Conservation (phyloP, 345 rosid species). For the Chamaenerion angustifolium region DNA sequence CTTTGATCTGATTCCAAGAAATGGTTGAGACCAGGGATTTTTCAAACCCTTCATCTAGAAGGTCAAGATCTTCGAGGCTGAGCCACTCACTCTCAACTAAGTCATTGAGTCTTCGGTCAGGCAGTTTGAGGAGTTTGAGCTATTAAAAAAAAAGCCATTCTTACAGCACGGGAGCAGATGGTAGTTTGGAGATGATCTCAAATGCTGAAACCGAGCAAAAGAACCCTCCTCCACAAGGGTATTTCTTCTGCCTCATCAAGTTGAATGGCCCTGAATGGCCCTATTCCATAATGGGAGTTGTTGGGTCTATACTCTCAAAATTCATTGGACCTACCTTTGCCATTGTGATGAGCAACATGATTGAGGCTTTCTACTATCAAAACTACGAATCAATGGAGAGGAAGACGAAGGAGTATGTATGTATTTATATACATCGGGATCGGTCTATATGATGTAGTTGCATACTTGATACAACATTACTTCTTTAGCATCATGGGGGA, state of each 20-base stretch:
- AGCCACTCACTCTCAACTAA: constrained; percentile 89
- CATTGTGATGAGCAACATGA: too few relatives aligned
- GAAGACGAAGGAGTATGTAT: constrained; percentile 89
- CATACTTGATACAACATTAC: too few relatives aligned
- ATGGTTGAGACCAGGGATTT: constrained; percentile 82
- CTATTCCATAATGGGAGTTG: too few relatives aligned
- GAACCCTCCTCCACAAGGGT: constrained; percentile 77
- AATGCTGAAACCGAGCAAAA: constrained; percentile 90
- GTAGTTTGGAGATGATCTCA: constrained; percentile 92
- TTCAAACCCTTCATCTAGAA: constrained; percentile 70
- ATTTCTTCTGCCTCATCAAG: constrained; percentile 85
- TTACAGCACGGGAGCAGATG: constrained; percentile 93
- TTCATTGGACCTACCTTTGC: too few relatives aligned
- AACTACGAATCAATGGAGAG: constrained; percentile 84
- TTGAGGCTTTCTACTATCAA: constrained; percentile 92
- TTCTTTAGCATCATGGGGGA: too few relatives aligned
- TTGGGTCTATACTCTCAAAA: too few relatives aligned
- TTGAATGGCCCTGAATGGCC: too few relatives aligned
- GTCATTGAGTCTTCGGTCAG: constrained; percentile 87
- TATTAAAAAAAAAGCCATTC: too few relatives aligned
- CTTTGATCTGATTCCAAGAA: constrained; percentile 88
- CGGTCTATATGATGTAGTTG: constrained; percentile 88
- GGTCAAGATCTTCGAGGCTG: constrained; percentile 73
- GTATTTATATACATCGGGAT: constrained; percentile 95
- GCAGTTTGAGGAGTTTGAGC: constrained; percentile 90